These are phyloP conservation scores for Mycena vulgaris DNA, from an alignment of 768 basidiomycete genomes.

Conservation along the genomic window DNA sequence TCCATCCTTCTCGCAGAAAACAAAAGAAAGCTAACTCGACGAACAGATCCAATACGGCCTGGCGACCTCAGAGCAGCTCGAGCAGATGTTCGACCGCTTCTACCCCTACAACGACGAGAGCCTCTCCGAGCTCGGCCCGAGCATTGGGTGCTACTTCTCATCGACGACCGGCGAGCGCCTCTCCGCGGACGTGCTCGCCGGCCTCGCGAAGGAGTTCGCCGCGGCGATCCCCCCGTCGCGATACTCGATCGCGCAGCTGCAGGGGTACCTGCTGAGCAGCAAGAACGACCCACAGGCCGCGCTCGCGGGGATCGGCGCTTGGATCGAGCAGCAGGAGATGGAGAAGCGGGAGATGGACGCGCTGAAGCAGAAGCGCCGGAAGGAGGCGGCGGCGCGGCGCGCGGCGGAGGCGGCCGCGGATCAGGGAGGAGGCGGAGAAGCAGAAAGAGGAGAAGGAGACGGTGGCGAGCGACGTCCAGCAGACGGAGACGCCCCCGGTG, in stretches of 20 bases:
- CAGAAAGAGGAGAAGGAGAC: background rate
- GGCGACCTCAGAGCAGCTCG: slow-evolving; percentile 43
- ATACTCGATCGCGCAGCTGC: slow-evolving; percentile 55
- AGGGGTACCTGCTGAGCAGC: slow-evolving; percentile 52
- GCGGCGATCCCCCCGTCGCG: slow-evolving; percentile 44
- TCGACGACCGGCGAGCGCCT: slow-evolving; percentile 14
- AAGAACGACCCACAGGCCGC: slow-evolving; percentile 38
- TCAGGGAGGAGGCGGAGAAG: background rate
- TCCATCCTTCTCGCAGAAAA: background rate
- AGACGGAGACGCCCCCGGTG: too few species aligned
- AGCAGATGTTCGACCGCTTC: slow-evolving; percentile 48
- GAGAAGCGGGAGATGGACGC: slow-evolving; percentile 31
- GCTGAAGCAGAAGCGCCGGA: slow-evolving; percentile 29
- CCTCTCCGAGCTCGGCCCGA: background rate
- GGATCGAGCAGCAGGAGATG: slow-evolving; percentile 31
- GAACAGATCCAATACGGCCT: slow-evolving; percentile 42
- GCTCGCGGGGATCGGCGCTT: slow-evolving; percentile 21
- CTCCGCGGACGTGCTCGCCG: background rate
- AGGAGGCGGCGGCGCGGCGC: slow-evolving; percentile 25
- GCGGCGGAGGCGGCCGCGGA: slow-evolving; percentile 31
- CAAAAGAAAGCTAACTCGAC: background rate
- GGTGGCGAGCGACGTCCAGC: too few species aligned
- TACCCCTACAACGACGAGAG: slow-evolving; percentile 35
- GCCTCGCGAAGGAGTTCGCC: slow-evolving; percentile 45
- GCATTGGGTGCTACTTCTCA: slow-evolving; percentile 36